phyloP scores from a whole-genome alignment of 2,329 filamentous ascomycete species.

The Penicillium sp. region DNA sequence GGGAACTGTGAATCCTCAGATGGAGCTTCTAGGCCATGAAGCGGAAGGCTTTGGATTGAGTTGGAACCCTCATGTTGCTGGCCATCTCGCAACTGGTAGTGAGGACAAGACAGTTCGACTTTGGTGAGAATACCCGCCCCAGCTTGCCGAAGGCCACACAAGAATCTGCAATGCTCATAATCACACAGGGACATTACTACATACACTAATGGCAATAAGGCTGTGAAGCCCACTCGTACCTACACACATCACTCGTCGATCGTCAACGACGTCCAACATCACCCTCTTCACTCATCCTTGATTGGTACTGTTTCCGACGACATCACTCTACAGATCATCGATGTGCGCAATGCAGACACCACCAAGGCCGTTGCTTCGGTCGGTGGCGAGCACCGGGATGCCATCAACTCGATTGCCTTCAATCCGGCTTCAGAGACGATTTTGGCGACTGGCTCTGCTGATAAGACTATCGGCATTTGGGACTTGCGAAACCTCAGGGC shows the following conservation, averaged over 20 bases:
- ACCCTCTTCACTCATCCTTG: slow-evolving; percentile 79
- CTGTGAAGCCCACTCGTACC: slow-evolving; percentile 68
- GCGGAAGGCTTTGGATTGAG: slow-evolving; percentile 88
- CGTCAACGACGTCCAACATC: slow-evolving; percentile 96
- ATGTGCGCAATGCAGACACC: slow-evolving; percentile 70
- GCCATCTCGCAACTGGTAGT: slow-evolving; percentile 83
- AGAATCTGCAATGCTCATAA: background rate
- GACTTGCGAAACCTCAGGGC: slow-evolving; percentile 88
- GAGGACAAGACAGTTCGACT: slow-evolving; percentile 89
- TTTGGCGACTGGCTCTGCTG: slow-evolving; percentile 88
- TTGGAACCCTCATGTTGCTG: slow-evolving; percentile 85
- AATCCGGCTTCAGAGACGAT: slow-evolving; percentile 89
- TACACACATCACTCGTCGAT: slow-evolving; percentile 89
- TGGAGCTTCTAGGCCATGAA: slow-evolving; percentile 81
- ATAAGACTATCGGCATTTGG: slow-evolving; percentile 95
- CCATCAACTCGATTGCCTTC: slow-evolving; percentile 94
- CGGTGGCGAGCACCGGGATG: slow-evolving; percentile 78
- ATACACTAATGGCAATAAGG: slow-evolving; percentile 68
- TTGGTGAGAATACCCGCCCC: slow-evolving; percentile 63
- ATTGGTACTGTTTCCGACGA: slow-evolving; percentile 96
- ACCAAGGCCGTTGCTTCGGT: slow-evolving; percentile 69
- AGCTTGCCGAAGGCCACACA: too few relatives aligned
- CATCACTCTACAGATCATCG: slow-evolving; percentile 86
- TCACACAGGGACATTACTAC: slow-evolving; percentile 72
- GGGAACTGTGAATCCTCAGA: slow-evolving; percentile 74